Base-by-base conservation (phyloP, 768 basidiomycete genomes). In the Suillus fuscotomentosus region DNA sequence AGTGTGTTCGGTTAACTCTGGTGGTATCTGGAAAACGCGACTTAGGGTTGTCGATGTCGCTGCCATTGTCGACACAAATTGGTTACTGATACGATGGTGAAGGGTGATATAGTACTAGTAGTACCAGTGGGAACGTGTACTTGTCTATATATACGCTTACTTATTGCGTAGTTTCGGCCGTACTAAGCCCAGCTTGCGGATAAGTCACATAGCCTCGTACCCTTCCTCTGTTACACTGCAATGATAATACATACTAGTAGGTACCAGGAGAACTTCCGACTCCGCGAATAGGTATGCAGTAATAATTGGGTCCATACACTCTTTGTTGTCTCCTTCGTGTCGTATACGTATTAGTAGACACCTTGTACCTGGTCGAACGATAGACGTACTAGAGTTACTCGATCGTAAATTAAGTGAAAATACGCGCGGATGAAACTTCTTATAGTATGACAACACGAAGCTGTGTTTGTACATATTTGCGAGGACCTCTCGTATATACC, bases 1-100 rank as follows among this genome's bases (percentile, higher is more conserved):
- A 38, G 85, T 80, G 48, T 83, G 81, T 69, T 91, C 86, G 27
- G 81, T 66, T 53, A 92, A 72, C 71, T 94, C 91, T 15, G 80
- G 66, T 0, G 90, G 88, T 36, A 88, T 74, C 48, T 74, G 70
- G 39, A 83, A 62, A 61, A 80, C 61, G 31, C 43, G 53, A 39
- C 41, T 63, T 7, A 66, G 62, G 31, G 31, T 31, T 31, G 31
- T 31, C 31, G 17, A 9, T 3, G 10, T 62, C 67, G 64, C 65
- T 59, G n/a, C 5, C 61, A 47, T 39, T 51, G 48, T 15, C 27
- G 54, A 51, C 20, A 9, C 14, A 14, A 24, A 17, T 51, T 24
- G 50, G 2, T 31, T 27, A 9, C 9, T 53, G 17, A 24, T 24
- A 24, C 15, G 48, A 53, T 53, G 31, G 15, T 17, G 51, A 53